Conservation (phyloP, 306 rosid species). For the Dalbergia cochinchinensis region DNA sequence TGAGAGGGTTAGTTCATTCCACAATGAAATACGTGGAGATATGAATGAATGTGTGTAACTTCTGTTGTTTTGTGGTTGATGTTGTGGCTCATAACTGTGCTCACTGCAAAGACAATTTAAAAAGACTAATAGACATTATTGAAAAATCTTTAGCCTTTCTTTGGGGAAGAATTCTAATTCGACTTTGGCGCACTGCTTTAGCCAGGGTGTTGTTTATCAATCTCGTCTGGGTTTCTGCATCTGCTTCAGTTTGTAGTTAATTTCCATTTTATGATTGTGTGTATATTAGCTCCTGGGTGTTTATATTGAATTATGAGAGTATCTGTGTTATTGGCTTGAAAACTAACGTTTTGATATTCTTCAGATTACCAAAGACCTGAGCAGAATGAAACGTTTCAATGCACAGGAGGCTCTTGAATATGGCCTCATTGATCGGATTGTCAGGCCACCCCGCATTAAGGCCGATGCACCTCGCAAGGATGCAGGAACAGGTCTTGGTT, state of each 20-base stretch:
- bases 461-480: conserved; percentile 80
- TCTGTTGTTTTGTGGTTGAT: neutral
- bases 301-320: conserved; percentile 24
- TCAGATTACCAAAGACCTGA: conserved; percentile 76
- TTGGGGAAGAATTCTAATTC: conserved; percentile 6
- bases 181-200: conserved; percentile 18
- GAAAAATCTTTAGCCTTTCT: conserved; percentile 36
- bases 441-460: conserved; percentile 84
- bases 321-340: conserved; percentile 28
- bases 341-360: conserved; percentile 41
- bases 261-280: conserved; percentile 21
- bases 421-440: conserved; percentile 84
- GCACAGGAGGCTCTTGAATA: conserved; percentile 93
- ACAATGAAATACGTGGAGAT: conserved; percentile 35
- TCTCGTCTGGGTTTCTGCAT: neutral
- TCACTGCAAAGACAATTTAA: neutral
- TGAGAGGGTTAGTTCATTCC: conserved; percentile 73
- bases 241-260: conserved; percentile 21
- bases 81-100: conserved; percentile 9
- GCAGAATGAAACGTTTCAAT: conserved; percentile 73
- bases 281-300: conserved; percentile 18
- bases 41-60: conserved; percentile 20
- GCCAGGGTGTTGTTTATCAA: conserved; percentile 20
- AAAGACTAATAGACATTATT: neutral
- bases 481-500: conserved; percentile 83